Percentiles rank a stretch among this genome's conserved stretches.
These are phyloP conservation scores for Cerrena zonata DNA, from an alignment of 1,284 basidiomycete species.

Conservation along the genomic window DNA sequence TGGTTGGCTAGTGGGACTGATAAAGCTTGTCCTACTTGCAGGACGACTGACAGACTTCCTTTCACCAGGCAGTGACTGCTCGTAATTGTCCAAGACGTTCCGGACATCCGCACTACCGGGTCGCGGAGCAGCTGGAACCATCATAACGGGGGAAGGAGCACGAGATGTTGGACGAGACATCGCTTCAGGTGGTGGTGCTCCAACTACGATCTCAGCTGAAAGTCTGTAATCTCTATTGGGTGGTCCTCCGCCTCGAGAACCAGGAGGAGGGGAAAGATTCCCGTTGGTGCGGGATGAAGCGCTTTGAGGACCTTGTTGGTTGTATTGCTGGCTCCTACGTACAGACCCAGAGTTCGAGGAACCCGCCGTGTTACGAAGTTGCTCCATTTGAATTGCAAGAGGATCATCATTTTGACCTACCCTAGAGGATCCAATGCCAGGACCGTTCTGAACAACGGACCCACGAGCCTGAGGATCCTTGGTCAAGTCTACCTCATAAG, in stretches of 20 bases:
- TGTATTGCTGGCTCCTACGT: conserved; percentile 38
- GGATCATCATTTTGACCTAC: conserved; percentile 53
- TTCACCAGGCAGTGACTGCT: conserved; percentile 85
- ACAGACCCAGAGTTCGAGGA: conserved; percentile 20
- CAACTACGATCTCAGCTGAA: conserved; percentile 70
- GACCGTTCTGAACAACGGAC: conserved; percentile 10
- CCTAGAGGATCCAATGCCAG: conserved; percentile 11
- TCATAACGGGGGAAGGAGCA: conserved; percentile 67
- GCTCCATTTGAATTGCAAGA: conserved; percentile 46
- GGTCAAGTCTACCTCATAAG: conserved; percentile 61
- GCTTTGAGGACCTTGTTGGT: conserved; percentile 17
- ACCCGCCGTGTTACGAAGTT: conserved; percentile 35
- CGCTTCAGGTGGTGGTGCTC: conserved; percentile 49
- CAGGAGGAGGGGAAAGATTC: conserved; percentile 22
- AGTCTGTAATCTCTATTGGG: conserved; percentile 48
- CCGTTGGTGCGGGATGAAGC: conserved; percentile 14
- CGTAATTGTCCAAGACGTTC: conserved; percentile 73
- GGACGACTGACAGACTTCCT: conserved; percentile 50
- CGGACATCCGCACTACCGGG: conserved; percentile 52
- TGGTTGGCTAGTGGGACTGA: conserved; percentile 21
- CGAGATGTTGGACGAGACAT: conserved; percentile 66
- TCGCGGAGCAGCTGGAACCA: conserved; percentile 51
- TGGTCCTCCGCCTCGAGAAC: conserved; percentile 17
- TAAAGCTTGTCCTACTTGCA: conserved; percentile 22
- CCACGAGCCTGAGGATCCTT: conserved; percentile 42